Evolutionary conservation across 805 yeast genomes (phyloP), one percentile per base, ranked within the genome.

Genomic region (Yamadazyma tumulicola): DNA sequence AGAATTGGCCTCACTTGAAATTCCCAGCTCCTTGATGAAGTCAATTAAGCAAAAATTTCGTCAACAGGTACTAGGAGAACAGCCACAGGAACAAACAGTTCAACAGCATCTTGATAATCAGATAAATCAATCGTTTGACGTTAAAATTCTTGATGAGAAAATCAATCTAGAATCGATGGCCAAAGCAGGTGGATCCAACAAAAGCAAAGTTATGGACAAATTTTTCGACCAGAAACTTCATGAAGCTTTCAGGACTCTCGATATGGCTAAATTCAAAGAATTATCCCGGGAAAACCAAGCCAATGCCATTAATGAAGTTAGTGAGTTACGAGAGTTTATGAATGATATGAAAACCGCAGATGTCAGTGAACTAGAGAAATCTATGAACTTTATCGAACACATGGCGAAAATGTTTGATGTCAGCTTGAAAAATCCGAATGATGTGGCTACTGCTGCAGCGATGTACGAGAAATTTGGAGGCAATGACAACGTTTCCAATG

Each of bases 301-400:
- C 4, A 46, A 49, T 16, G 39, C 54, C 4, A 43, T 54, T 12
- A 53, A 56, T 34, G 55, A 52, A 28, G 59, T 57, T 6, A 51
- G 48, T 5, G 50, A 54, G 3, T 44, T 56, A 14, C 43, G 51
- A 34, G 57, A 54, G 28, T 47, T 58, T 15, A 47, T 59, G 14
- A 36, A 47, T 22, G 54, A 53, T 19, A 41, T 56, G 27, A 52
- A 49, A 28, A 49, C 51, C 19, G 49, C 59, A 5, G 62, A 55
- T 29, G 47, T 49, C 34, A 41, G 43, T 12, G 57, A 52, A 27
- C 29, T 54, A 29, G 59, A 51, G 34, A 48, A 52, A 35, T 50
- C 55, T 1, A 45, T 51, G 52, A 11, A 46, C 45, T 39, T 37
- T 28, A 30, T 56, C 7, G 48, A 49, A 29, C 48, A 48, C 24